Conservation (phyloP, 805 yeast species). For the Teunomyces stri region DNA sequence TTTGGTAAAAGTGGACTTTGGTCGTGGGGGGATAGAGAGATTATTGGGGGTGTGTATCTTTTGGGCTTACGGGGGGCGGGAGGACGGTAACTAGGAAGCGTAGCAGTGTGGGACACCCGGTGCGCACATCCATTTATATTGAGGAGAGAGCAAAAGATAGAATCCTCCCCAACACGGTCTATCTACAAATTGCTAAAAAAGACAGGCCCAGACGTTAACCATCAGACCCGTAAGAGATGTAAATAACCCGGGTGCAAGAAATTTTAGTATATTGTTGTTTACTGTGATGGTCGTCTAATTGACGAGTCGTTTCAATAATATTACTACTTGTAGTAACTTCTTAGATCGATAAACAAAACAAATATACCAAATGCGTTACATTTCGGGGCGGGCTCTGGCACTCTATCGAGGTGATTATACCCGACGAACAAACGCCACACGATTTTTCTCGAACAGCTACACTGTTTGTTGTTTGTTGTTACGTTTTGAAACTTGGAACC, state of each 20-base stretch:
- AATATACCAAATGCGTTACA: not conserved
- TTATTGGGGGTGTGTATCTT: conserved; percentile 1
- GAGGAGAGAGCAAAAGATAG: not conserved
- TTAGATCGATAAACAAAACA: conserved; percentile 2
- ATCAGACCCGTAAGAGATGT: not conserved
- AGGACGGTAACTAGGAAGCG: conserved; percentile 3
- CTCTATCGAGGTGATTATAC: not conserved
- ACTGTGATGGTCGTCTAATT: conserved; percentile 2
- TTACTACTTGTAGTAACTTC: conserved; percentile 2
- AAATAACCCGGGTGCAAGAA: not conserved
- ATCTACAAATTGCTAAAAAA: not conserved
- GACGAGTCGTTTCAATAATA: conserved; percentile 2
- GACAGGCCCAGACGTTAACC: not conserved
- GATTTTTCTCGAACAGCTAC: not conserved
- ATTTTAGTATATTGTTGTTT: conserved; percentile 3
- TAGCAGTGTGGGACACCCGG: conserved; percentile 1
- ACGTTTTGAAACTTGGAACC: not conserved
- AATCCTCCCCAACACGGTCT: not conserved
- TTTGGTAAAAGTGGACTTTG: not conserved
- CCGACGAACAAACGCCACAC: not conserved
- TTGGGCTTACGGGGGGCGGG: conserved; percentile 6
- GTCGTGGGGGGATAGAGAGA: conserved; percentile 2
- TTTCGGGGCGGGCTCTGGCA: not conserved
- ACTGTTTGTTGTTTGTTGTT: not conserved
- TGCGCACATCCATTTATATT: conserved; percentile 1